phyloP scores from a whole-genome alignment of 305 asterid species.

The Fraxinus platypoda region DNA sequence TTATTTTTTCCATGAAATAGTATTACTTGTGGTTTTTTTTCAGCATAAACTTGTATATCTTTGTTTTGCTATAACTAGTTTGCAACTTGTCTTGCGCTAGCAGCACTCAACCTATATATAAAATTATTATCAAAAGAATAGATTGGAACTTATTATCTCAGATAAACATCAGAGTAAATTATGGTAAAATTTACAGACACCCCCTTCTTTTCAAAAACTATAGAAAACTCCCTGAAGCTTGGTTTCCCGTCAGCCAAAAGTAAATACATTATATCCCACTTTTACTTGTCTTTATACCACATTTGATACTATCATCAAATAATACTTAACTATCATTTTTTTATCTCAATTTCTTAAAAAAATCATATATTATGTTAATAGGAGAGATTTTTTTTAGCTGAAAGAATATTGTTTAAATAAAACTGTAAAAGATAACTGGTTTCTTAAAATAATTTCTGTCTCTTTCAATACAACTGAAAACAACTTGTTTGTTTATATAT shows the following conservation, averaged over 20 bases:
- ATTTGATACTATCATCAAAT: background rate
- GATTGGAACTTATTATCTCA: background rate
- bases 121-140: slow-evolving; percentile 4
- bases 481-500: background rate
- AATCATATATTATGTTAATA: background rate
- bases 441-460: background rate
- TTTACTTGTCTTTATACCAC: background rate
- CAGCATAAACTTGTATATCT: background rate
- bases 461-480: background rate
- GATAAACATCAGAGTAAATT: background rate
- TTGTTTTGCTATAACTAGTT: background rate
- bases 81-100: background rate
- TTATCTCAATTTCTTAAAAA: background rate
- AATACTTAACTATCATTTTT: background rate
- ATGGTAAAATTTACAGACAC: background rate
- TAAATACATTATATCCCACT: background rate
- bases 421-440: background rate
- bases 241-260: background rate
- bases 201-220: background rate
- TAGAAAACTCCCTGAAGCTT: background rate
- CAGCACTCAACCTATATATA: slow-evolving; percentile 10
- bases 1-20: background rate
- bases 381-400: background rate
- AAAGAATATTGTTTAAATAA: background rate
- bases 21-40: background rate